These are phyloP conservation scores for Phytophthora boehmeriae DNA, from an alignment of 352 stramenopile species.

Conservation along the genomic window DNA sequence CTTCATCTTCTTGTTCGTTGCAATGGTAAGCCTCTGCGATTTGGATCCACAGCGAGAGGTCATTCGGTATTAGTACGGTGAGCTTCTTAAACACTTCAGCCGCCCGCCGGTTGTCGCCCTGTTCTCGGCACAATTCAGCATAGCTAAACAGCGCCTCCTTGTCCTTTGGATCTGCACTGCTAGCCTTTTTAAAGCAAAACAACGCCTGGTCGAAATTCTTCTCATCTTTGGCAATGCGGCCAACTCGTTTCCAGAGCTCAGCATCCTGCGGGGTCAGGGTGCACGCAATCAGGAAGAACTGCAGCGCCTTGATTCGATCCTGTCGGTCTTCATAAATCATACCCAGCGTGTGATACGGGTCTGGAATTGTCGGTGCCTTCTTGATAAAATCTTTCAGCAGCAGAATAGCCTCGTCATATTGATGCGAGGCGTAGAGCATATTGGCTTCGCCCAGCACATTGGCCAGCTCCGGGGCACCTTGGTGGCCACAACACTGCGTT, in stretches of 20 bases:
- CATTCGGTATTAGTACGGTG: slow-evolving; percentile 65
- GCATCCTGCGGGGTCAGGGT: slow-evolving; percentile 82
- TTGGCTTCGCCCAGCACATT: slow-evolving; percentile 85
- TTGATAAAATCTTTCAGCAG: slow-evolving; percentile 91
- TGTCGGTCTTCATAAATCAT: slow-evolving; percentile 90
- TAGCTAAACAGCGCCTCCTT: slow-evolving; percentile 85
- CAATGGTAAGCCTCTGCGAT: slow-evolving; percentile 88
- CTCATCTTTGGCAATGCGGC: slow-evolving; percentile 85
- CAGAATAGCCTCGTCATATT: slow-evolving; percentile 83
- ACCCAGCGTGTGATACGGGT: slow-evolving; percentile 86
- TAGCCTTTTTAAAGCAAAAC: slow-evolving; percentile 88
- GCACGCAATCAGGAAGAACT: slow-evolving; percentile 88
- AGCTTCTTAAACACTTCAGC: slow-evolving; percentile 86
- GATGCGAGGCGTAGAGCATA: slow-evolving; percentile 86
- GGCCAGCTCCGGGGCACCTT: slow-evolving; percentile 83
- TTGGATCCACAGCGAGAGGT: slow-evolving; percentile 87
- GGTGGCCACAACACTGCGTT: slow-evolving; percentile 65
- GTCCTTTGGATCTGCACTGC: slow-evolving; percentile 80
- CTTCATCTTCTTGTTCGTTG: slow-evolving; percentile 87
- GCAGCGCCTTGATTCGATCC: slow-evolving; percentile 78
- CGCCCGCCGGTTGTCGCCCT: slow-evolving; percentile 78
- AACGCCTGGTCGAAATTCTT: slow-evolving; percentile 86
- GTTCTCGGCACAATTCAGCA: slow-evolving; percentile 77
- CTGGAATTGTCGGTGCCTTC: slow-evolving; percentile 85
- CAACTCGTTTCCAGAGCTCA: slow-evolving; percentile 87